These are phyloP conservation scores for Trichoderma sp. DNA, from an alignment of 2,329 filamentous ascomycete species.

Conservation along the genomic window DNA sequence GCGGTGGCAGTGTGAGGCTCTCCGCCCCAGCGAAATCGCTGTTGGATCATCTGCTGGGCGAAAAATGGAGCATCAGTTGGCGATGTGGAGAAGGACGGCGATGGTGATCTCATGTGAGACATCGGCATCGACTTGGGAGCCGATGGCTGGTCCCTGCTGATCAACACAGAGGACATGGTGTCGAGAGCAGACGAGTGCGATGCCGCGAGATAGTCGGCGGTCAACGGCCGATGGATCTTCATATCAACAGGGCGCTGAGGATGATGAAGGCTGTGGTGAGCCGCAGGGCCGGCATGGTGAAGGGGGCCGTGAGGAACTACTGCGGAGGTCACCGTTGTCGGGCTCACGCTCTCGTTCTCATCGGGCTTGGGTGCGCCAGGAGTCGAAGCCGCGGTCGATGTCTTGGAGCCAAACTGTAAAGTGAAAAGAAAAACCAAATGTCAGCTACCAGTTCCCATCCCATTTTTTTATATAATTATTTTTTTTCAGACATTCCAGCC, in stretches of 20 bases:
- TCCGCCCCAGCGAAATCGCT: constrained; percentile 53
- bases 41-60: constrained; percentile 46
- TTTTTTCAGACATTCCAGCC: background rate
- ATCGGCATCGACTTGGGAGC: constrained; percentile 43
- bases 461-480: constrained; percentile 28
- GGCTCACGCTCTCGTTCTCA: constrained; percentile 14
- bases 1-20: constrained; percentile 56
- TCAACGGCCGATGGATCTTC: constrained; percentile 30
- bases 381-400: constrained; percentile 53
- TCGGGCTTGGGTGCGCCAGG: constrained; percentile 41
- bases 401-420: constrained; percentile 64
- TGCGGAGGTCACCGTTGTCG: background rate
- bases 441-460: constrained; percentile 47
- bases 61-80: constrained; percentile 46
- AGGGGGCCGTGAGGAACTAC: background rate
- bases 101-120: constrained; percentile 48
- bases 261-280: constrained; percentile 48
- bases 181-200: constrained; percentile 30
- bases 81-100: constrained; percentile 52
- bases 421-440: constrained; percentile 33
- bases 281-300: constrained; percentile 44
- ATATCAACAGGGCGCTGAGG: constrained; percentile 26
- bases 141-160: constrained; percentile 36
- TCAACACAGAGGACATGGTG: constrained; percentile 36
- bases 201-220: constrained; percentile 32